These are phyloP conservation scores for Kokia cookei DNA, from an alignment of 441 rosid genomes.

Conservation along the genomic window DNA sequence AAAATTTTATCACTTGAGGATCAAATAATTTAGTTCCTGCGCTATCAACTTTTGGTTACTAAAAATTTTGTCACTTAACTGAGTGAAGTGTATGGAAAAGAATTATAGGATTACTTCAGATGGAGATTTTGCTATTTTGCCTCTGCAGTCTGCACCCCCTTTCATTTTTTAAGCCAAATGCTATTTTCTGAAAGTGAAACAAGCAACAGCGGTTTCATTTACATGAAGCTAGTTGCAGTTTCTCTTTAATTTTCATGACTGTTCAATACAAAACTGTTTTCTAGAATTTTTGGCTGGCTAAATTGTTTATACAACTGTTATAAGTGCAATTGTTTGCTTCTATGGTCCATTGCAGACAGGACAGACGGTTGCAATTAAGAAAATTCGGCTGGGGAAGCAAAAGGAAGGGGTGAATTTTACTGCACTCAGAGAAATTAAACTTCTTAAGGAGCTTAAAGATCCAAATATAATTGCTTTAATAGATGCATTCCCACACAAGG, in stretches of 20 bases:
- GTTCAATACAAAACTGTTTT: background rate
- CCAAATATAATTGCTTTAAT: conserved; percentile 81
- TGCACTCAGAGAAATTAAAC: conserved; percentile 90
- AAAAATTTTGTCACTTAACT: background rate
- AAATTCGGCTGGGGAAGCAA: conserved; percentile 90
- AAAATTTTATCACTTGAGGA: background rate
- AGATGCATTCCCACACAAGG: conserved; percentile 95
- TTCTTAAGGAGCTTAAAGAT: conserved; percentile 87
- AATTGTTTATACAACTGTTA: background rate
- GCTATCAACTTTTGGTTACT: background rate
- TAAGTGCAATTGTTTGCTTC: conserved; percentile 1
- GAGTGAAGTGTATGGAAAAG: background rate
- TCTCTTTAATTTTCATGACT: background rate
- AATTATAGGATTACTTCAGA: background rate
- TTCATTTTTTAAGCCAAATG: background rate
- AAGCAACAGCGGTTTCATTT: background rate
- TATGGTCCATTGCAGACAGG: conserved; percentile 52
- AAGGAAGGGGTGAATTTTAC: conserved; percentile 93
- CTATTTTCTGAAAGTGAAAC: background rate
- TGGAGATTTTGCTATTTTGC: background rate
- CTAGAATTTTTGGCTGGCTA: background rate
- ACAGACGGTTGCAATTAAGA: conserved; percentile 84
- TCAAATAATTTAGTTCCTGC: background rate
- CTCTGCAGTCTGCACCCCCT: background rate
- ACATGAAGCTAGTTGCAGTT: background rate